Evolutionary conservation across 2,329 filamentous ascomycete species (phyloP).

Genomic region (Pestalotiopsis sp.): DNA sequence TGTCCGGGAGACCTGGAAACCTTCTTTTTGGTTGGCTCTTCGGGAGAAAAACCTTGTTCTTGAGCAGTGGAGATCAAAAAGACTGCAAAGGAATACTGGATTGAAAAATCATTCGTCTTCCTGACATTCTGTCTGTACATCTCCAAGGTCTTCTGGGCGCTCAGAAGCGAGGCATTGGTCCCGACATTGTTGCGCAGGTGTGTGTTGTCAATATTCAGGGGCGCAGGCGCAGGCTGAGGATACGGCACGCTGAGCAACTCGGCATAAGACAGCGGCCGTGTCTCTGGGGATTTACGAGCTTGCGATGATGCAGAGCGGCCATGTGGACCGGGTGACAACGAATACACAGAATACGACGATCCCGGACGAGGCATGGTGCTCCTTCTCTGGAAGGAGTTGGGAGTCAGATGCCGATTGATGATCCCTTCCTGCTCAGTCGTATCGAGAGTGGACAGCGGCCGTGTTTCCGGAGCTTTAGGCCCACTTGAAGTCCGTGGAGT

Average conservation of each 20-base stretch:
- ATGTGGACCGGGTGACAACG: constrained; percentile 63
- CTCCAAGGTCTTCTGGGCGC: constrained; percentile 90
- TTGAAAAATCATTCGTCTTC: constrained; percentile 87
- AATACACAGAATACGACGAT: constrained; percentile 76
- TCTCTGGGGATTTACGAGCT: constrained; percentile 59
- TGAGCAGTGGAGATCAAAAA: constrained; percentile 90
- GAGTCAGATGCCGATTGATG: constrained; percentile 66
- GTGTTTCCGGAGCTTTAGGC: constrained; percentile 42
- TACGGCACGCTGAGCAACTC: constrained; percentile 72
- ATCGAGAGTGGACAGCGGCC: constrained; percentile 53
- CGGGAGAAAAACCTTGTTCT: constrained; percentile 66
- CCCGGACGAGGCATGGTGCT: constrained; percentile 68
- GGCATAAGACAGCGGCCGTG: constrained; percentile 54
- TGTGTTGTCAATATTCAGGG: constrained; percentile 78
- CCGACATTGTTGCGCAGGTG: constrained; percentile 79
- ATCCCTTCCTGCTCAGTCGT: constrained; percentile 51
- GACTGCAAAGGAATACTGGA: constrained; percentile 95
- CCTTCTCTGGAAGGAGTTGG: constrained; percentile 56
- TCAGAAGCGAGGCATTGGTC: constrained; percentile 86
- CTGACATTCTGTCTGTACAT: constrained; percentile 98
- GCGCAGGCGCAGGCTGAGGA: constrained; percentile 71
- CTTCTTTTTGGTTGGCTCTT: constrained; percentile 49
- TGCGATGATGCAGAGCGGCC: constrained; percentile 51
- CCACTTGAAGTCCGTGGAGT: constrained; percentile 44
- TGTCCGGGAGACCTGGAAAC: constrained; percentile 43